Conservation (phyloP, 129 eudicot genomes). For the Tanacetum coccineum region DNA sequence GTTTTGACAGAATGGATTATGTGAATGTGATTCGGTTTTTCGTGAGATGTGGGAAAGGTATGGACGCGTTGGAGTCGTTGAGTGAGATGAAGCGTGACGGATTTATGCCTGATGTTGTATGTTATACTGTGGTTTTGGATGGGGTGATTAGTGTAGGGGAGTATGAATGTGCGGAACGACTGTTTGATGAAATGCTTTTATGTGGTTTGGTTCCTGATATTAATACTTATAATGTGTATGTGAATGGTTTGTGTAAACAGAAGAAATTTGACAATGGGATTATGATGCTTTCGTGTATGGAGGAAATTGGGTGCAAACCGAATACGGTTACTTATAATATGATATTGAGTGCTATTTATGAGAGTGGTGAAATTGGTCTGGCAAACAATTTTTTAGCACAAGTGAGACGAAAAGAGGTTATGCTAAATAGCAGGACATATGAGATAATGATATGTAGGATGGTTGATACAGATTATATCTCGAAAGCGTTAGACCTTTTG, state of each 20-base stretch:
- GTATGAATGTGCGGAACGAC: slow-evolving; percentile 48
- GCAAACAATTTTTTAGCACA: slow-evolving; percentile 33
- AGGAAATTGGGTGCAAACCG: slow-evolving; percentile 64
- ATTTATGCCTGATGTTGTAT: slow-evolving; percentile 44
- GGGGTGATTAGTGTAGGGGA: slow-evolving; percentile 44
- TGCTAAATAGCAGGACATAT: slow-evolving; percentile 26
- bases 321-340: slow-evolving; percentile 41
- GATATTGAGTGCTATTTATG: slow-evolving; percentile 36
- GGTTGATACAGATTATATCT: slow-evolving; percentile 29
- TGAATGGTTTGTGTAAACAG: slow-evolving; percentile 61
- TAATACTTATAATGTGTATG: slow-evolving; percentile 54
- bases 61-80: slow-evolving; percentile 46
- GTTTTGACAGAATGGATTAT: slow-evolving; percentile 46
- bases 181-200: slow-evolving; percentile 89
- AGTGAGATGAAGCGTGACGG: slow-evolving; percentile 53
- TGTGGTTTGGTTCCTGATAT: slow-evolving; percentile 79
- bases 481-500: slow-evolving; percentile 45
- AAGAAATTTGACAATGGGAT: slow-evolving; percentile 50
- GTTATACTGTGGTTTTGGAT: slow-evolving; percentile 55
- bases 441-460: slow-evolving; percentile 41
- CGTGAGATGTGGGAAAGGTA: slow-evolving; percentile 39
- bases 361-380: slow-evolving; percentile 37
- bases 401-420: slow-evolving; percentile 44
- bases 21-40: slow-evolving; percentile 53
- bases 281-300: slow-evolving; percentile 52